A percentile compares a stretch with the other conserved stretches of the same genome.
These are phyloP conservation scores for Candida morakotiae DNA, from an alignment of 805 yeast species.

Conservation along the genomic window DNA sequence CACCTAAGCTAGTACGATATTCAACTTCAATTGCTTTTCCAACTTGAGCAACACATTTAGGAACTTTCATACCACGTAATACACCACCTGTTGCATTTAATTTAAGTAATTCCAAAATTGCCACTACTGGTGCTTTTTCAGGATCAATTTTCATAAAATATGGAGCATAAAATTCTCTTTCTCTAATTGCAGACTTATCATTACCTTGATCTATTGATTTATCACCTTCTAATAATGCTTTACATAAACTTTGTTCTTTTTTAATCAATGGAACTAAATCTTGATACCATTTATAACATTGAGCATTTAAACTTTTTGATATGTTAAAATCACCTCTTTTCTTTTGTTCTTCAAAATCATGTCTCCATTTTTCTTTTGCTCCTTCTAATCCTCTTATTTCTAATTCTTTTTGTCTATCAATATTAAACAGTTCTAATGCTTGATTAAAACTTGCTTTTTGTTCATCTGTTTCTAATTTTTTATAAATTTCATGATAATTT, in stretches of 20 bases:
- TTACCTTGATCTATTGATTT: constrained; percentile 12
- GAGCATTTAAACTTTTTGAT: constrained; percentile 57
- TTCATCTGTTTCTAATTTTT: constrained; percentile 42
- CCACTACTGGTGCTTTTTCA: constrained; percentile 76
- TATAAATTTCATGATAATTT: constrained; percentile 65
- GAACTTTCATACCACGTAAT: constrained; percentile 77
- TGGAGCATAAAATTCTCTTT: constrained; percentile 67
- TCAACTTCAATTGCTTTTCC: constrained; percentile 86
- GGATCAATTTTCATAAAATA: constrained; percentile 69
- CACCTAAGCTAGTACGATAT: constrained; percentile 64
- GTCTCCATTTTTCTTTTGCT: constrained; percentile 86
- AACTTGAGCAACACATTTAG: constrained; percentile 74
- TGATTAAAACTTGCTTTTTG: constrained; percentile 52
- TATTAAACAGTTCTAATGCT: constrained; percentile 66
- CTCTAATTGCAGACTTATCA: constrained; percentile 24
- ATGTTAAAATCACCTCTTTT: constrained; percentile 46
- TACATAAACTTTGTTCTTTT: constrained; percentile 59
- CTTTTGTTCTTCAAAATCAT: constrained; percentile 65
- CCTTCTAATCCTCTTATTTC: constrained; percentile 81
- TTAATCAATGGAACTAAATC: constrained; percentile 67
- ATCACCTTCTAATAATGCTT: constrained; percentile 35
- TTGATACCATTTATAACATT: constrained; percentile 80
- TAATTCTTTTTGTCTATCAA: constrained; percentile 67
- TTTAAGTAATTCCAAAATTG: constrained; percentile 78
- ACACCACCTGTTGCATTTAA: constrained; percentile 72